phyloP scores from a whole-genome alignment of 345 rosid species.

The Salix udensis region DNA sequence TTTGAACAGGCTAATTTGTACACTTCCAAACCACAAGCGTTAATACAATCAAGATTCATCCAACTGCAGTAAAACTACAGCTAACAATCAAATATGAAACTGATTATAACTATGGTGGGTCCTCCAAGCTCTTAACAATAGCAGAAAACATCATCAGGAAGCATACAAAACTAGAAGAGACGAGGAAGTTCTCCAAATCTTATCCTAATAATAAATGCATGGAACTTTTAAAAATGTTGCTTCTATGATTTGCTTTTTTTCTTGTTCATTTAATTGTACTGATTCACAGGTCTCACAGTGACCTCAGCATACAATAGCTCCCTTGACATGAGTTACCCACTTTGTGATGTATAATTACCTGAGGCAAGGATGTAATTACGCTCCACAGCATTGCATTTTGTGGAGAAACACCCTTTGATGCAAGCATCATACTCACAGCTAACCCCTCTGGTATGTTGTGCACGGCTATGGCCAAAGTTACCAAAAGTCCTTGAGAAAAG shows the following conservation, averaged over 20 bases:
- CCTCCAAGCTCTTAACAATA: background rate
- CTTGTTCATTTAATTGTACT: background rate
- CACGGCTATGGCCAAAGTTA: constrained; percentile 95
- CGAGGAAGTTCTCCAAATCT: background rate
- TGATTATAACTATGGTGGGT: background rate
- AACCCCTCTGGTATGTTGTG: constrained; percentile 98
- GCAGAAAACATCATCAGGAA: background rate
- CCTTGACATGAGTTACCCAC: background rate
- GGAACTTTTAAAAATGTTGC: background rate
- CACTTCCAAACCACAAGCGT: background rate
- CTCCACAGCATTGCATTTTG: constrained; percentile 99
- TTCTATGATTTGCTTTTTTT: background rate
- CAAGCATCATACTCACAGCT: constrained; percentile 99
- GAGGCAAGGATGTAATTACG: constrained; percentile 94
- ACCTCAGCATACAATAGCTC: background rate
- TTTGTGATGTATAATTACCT: constrained; percentile 42
- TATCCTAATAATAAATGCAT: background rate
- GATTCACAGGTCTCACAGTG: background rate
- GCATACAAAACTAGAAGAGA: background rate
- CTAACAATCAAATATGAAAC: background rate
- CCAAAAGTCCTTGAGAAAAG: constrained; percentile 91
- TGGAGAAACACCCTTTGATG: constrained; percentile 97
- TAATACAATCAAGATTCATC: background rate
- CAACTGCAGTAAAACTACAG: background rate
- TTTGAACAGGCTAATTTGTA: background rate